A percentile compares a stretch with the other conserved stretches of the same genome.
phyloP scores from a whole-genome alignment of 371 early-diverging fungal genomes.

The Saksenaea vasiformis region DNA sequence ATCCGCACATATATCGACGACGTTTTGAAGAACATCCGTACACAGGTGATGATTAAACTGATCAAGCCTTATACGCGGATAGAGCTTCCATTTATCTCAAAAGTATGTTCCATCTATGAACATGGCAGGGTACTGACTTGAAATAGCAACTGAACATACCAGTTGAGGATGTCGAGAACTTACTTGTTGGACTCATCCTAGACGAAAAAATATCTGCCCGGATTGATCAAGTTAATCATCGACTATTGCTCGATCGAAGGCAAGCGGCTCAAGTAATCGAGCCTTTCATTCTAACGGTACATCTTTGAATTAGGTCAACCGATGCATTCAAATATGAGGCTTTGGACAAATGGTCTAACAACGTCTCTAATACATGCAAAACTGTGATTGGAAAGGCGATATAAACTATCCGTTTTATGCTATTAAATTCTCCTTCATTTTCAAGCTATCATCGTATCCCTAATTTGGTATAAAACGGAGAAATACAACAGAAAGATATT shows the following conservation, averaged over 20 bases:
- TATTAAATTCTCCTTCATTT: not conserved
- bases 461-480: not conserved
- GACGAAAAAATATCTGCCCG: conserved; percentile 81
- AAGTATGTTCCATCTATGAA: conserved; percentile 45
- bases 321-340: conserved; percentile 71
- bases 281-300: not conserved
- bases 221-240: conserved; percentile 85
- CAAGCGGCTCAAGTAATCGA: conserved; percentile 23
- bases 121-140: not conserved
- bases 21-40: conserved; percentile 86
- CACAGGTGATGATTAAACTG: conserved; percentile 81
- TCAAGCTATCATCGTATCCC: not conserved
- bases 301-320: conserved; percentile 50
- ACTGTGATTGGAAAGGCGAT: conserved; percentile 64
- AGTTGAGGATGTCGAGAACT: conserved; percentile 77
- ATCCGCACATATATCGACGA: conserved; percentile 89
- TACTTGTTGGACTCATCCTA: conserved; percentile 83
- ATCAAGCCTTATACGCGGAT: conserved; percentile 93
- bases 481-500: not conserved
- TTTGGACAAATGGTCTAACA: conserved; percentile 75
- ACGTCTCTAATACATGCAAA: conserved; percentile 62
- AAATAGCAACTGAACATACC: conserved; percentile 78
- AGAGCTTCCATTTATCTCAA: conserved; percentile 75
- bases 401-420: not conserved
- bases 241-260: conserved; percentile 71